Base-by-base conservation (phyloP, 1,284 basidiomycete genomes). In the Sparassis latifolia region DNA sequence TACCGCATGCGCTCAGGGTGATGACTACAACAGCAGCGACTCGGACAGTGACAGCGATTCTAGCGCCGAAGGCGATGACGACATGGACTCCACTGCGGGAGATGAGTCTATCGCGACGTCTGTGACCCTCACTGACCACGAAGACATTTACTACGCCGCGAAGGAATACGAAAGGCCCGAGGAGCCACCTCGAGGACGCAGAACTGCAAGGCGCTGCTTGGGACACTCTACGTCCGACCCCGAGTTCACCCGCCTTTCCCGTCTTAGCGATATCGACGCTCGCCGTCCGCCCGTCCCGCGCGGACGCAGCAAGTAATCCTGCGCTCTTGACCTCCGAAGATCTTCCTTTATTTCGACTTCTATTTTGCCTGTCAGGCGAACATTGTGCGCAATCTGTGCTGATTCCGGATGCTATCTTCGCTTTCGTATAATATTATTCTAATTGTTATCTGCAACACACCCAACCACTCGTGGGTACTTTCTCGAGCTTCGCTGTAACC, bases 201-300 rank as follows among this genome's bases (percentile, higher is more conserved):
- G 61, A 47, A 56, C 61, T 30, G 56, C 57, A 32, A 53, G 61
- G 42, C 61, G 58, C 50, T 59, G 64, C 30, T 58, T 67, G 33
- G 64, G 63, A 31, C 64, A 67, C 57, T 54, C 72, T 56, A 52
- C 66, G 57, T 60, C 66, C 62, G 57, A 71, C 56, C 68, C 62
- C 52, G 62, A 61, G 33, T 54, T 62, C 44, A 54, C 55, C 50
- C 51, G 55, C 46, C 20, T 20, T 20, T 43, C 60, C 50, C 47
- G 57, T 49, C 20, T 32, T 39, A n/a, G 48, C 51, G 55, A 57
- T 32, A 53, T 55, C 33, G 53, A 52, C 7, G 20, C 20, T 20
- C 20, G 20, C 20, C 20, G 20, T 20, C 50, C 56, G 6, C 55
- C 53, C 35, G 44, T 51, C 12, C 31, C 44, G 3, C 60, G 56